Evolutionary conservation across 1,284 basidiomycete genomes (phyloP).

Genomic region (Rhizoctonia solani): DNA sequence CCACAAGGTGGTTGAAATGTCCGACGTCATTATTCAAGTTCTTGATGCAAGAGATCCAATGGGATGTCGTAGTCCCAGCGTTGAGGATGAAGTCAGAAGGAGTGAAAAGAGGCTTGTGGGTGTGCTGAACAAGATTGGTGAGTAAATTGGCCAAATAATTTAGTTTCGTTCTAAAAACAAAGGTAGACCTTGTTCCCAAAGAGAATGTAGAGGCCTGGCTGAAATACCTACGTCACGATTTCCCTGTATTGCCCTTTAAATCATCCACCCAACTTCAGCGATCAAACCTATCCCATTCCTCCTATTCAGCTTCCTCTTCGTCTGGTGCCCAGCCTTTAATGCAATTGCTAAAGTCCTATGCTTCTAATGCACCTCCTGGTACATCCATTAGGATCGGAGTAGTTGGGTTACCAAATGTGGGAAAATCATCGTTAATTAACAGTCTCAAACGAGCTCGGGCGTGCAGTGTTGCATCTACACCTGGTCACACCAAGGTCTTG

Average conservation of each 20-base stretch:
- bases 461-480: conserved; percentile 92
- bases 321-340: conserved; percentile 63
- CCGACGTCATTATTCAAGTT: conserved; percentile 84
- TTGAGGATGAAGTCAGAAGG: conserved; percentile 88
- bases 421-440: conserved; percentile 95
- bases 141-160: conserved; percentile 42
- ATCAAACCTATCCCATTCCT: conserved; percentile 72
- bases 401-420: conserved; percentile 97
- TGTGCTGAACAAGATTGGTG: conserved; percentile 92
- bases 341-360: conserved; percentile 90
- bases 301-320: conserved; percentile 63
- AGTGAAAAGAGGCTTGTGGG: conserved; percentile 88
- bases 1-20: conserved; percentile 91
- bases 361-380: conserved; percentile 63
- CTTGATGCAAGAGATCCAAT: conserved; percentile 92
- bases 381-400: conserved; percentile 88
- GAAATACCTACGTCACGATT: conserved; percentile 84
- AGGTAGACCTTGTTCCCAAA: conserved; percentile 82
- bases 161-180: background rate
- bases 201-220: conserved; percentile 92
- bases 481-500: conserved; percentile 94
- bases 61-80: conserved; percentile 81
- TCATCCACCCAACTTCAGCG: conserved; percentile 83
- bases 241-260: conserved; percentile 93
- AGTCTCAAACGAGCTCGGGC: conserved; percentile 83